phyloP scores from a whole-genome alignment of 2,329 filamentous ascomycete species.

The Monascus ruber region DNA sequence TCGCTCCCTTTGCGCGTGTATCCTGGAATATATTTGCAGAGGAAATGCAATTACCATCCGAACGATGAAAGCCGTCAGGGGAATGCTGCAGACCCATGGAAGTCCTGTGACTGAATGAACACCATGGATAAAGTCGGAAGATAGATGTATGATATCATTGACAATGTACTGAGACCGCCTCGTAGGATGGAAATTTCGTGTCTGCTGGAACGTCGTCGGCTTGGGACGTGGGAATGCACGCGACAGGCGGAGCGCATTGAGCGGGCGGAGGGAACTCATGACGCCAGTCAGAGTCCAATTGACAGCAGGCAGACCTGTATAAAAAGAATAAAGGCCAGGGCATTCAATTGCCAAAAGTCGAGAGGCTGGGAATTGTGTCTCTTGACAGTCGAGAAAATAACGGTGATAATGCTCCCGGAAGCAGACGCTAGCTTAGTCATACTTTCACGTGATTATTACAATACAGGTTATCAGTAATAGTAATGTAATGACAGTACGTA shows the following conservation, averaged over 20 bases:
- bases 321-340: neutral
- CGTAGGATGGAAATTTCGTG: constrained; percentile 42
- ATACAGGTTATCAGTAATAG: no score
- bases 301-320: neutral
- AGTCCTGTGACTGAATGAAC: constrained; percentile 41
- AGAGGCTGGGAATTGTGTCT: no score
- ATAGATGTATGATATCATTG: constrained; percentile 31
- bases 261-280: constrained; percentile 3
- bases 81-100: constrained; percentile 45
- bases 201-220: constrained; percentile 9
- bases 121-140: constrained; percentile 36
- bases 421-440: no score
- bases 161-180: constrained; percentile 27
- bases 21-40: constrained; percentile 33
- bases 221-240: constrained; percentile 1
- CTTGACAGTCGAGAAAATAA: no score
- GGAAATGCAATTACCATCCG: constrained; percentile 39
- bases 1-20: constrained; percentile 28
- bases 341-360: no score
- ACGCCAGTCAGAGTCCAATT: neutral
- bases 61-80: constrained; percentile 42
- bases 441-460: no score
- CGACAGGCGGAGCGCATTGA: constrained; percentile 1
- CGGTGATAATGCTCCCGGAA: no score
- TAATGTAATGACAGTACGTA: no score